A percentile compares a stretch with the other conserved stretches of the same genome.
Evolutionary conservation across 129 eudicot genomes (phyloP).

Genomic region (Logfia minima): DNA sequence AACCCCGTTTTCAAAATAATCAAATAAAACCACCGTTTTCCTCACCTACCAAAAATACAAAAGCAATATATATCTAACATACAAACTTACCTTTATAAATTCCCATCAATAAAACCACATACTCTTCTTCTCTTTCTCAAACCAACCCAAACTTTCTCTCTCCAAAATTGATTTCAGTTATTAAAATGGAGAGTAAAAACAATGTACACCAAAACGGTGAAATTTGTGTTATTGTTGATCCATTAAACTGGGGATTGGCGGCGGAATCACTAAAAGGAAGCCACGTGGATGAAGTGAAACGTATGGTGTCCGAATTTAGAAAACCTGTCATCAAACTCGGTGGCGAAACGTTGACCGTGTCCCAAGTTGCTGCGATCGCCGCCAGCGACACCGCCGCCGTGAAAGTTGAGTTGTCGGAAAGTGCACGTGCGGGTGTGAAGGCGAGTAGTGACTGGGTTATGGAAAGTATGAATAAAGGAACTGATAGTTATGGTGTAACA

Average conservation of each 20-base stretch:
- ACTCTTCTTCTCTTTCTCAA: constrained; percentile 12
- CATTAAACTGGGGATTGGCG: constrained; percentile 43
- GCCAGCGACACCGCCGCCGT: constrained; percentile 26
- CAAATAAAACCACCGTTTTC: constrained; percentile 29
- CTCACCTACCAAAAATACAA: constrained; percentile 32
- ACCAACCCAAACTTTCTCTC: constrained; percentile 16
- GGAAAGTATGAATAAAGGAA: constrained; percentile 44
- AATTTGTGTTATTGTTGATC: constrained; percentile 32
- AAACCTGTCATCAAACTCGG: constrained; percentile 37
- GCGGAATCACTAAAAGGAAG: constrained; percentile 48
- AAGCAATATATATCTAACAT: not conserved
- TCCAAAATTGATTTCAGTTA: constrained; percentile 1
- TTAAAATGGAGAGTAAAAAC: not conserved
- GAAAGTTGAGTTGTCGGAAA: constrained; percentile 39
- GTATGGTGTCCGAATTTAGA: constrained; percentile 45
- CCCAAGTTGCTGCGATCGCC: constrained; percentile 49
- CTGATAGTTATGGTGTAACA: constrained; percentile 44
- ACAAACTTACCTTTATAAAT: not conserved
- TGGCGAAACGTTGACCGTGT: constrained; percentile 39
- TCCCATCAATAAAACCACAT: constrained; percentile 35
- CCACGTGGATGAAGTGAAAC: constrained; percentile 45
- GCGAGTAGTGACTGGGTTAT: constrained; percentile 52
- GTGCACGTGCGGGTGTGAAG: constrained; percentile 39
- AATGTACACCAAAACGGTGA: constrained; percentile 12
- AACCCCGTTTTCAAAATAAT: constrained; percentile 25